These are phyloP conservation scores for Sarocladium strictum DNA, from an alignment of 2,329 filamentous ascomycete genomes.

Conservation along the genomic window DNA sequence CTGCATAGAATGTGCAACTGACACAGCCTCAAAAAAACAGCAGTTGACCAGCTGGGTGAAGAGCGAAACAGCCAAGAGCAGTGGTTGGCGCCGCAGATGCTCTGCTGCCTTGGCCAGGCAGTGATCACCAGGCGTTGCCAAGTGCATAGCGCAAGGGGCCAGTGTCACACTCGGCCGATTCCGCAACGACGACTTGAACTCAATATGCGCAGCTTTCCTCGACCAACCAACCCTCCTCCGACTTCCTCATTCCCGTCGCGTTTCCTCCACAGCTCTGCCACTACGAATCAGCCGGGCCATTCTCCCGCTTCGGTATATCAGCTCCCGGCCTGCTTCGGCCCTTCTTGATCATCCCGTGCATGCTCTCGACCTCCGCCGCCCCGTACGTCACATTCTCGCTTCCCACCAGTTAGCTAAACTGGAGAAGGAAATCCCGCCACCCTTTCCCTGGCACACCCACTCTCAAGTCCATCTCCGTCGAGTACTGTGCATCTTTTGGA, in stretches of 20 bases:
- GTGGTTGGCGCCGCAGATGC: too few relatives aligned
- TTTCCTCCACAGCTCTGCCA: neutral
- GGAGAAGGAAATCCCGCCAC: neutral
- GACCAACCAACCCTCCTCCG: too few relatives aligned
- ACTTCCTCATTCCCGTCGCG: neutral
- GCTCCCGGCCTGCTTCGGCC: conserved; percentile 1
- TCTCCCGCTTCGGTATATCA: neutral
- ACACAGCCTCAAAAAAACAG: neutral
- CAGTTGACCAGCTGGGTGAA: neutral
- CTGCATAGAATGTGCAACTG: neutral
- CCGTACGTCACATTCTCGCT: conserved; percentile 6
- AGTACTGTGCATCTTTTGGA: neutral
- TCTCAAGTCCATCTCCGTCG: neutral
- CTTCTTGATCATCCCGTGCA: neutral
- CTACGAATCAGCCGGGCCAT: neutral
- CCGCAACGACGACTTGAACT: too few relatives aligned
- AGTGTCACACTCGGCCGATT: neutral
- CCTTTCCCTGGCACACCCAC: neutral
- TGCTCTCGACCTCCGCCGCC: neutral
- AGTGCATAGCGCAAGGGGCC: neutral
- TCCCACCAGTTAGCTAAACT: neutral
- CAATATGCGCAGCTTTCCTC: neutral
- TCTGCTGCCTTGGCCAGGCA: neutral
- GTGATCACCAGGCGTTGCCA: neutral
- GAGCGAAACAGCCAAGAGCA: neutral